phyloP scores from a whole-genome alignment of 116 monocot genomes.

The Posidonia oceanica region DNA sequence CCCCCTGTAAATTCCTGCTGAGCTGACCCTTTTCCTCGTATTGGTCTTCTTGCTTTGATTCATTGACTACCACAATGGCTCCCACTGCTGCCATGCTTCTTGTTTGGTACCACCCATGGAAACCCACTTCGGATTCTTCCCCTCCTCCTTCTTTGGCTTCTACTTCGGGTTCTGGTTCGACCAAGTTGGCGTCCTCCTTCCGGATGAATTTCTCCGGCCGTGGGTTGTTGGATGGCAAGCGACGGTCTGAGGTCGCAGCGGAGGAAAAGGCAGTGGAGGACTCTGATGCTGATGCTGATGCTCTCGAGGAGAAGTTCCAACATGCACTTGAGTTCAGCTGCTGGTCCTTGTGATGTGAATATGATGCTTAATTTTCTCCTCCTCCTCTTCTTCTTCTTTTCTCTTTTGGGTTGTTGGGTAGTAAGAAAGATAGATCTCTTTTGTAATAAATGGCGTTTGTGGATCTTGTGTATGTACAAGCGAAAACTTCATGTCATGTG shows the following conservation, averaged over 20 bases:
- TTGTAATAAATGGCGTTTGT: too few relatives aligned
- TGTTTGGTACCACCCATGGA: slow-evolving; percentile 23
- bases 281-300: too few relatives aligned
- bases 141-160: background rate
- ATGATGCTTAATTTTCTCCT: too few relatives aligned
- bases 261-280: background rate
- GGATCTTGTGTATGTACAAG: too few relatives aligned
- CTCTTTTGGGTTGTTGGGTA: too few relatives aligned
- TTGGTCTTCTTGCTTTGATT: background rate
- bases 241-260: background rate
- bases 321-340: slow-evolving; percentile 15
- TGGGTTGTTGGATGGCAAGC: background rate
- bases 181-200: background rate
- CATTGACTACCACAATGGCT: slow-evolving; percentile 6
- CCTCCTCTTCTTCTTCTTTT: too few relatives aligned
- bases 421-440: too few relatives aligned
- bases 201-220: slow-evolving; percentile 1
- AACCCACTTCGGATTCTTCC: background rate
- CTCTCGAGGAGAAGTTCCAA: slow-evolving; percentile 7
- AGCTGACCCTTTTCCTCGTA: background rate
- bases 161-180: background rate
- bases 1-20: background rate
- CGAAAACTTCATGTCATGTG: too few relatives aligned
- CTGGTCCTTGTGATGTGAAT: slow-evolving; percentile 12
- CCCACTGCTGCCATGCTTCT: slow-evolving; percentile 37